These are phyloP conservation scores for Quercus parvula DNA, from an alignment of 306 rosid species.

Conservation along the genomic window DNA sequence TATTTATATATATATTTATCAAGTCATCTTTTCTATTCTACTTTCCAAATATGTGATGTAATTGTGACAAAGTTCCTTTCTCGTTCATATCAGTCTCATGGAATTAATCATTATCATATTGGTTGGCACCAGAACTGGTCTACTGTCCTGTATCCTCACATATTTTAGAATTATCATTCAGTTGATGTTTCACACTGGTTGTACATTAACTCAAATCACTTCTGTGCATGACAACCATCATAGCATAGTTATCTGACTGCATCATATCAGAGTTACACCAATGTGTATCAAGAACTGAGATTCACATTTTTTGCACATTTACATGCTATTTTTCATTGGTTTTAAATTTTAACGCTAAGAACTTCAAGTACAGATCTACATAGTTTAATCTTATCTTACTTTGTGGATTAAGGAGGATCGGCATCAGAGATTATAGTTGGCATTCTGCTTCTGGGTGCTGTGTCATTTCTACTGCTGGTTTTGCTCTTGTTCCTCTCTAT, in stretches of 20 bases:
- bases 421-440: slow-evolving; percentile 56
- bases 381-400: slow-evolving; percentile 4
- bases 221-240: background rate
- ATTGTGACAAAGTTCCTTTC: background rate
- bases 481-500: slow-evolving; percentile 75
- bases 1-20: background rate
- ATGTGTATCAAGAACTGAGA: background rate
- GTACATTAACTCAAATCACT: background rate
- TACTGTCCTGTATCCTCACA: background rate
- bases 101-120: background rate
- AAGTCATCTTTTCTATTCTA: background rate
- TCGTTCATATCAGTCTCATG: background rate
- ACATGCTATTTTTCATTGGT: background rate
- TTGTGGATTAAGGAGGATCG: slow-evolving; percentile 50
- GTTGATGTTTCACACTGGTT: background rate
- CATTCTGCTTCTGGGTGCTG: slow-evolving; percentile 47
- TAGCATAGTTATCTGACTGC: background rate
- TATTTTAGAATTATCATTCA: background rate
- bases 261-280: background rate
- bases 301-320: background rate
- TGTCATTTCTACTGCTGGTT: slow-evolving; percentile 44
- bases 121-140: background rate
- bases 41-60: background rate
- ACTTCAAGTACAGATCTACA: background rate
- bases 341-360: slow-evolving; percentile 4